Evolutionary conservation across 2,329 filamentous ascomycete species (phyloP), one percentile per base, ranked within the genome.

Genomic region (Aspergillus transmontanensis): DNA sequence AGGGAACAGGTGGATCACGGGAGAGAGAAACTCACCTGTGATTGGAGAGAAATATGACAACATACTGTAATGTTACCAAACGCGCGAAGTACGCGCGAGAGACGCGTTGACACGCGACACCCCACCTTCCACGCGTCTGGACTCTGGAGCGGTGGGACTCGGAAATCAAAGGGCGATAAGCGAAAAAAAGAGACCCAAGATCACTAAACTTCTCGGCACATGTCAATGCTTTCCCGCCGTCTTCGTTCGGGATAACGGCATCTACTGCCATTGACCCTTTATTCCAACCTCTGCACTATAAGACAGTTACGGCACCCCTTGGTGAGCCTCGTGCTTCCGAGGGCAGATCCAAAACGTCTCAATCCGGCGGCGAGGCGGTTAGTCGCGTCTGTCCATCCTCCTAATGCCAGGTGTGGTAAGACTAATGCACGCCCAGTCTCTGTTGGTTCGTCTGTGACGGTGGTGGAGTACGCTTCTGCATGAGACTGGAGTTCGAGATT

Each of bases 371-470:
- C 45, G 54, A 59, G 61, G 56, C 57, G 60, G 51, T 58, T 62
- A 55, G 60, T 60, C 51, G 51, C 46, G 57, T 58, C 34, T 53
- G 21, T 56, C 51, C 56, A 55, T 55, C 45, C 23, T 58, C 53
- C 39, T 36, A 51, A 57, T 58, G 57, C 54, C 48, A 36, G 43
- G 51, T 51, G 61, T 61, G 55, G 53, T 54, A 56, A 28, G 46
- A 61, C 67, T 69, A 68, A 70, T 70, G 68, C 68, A 70, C 32
- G 67, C 62, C 66, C 63, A 66, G 63, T 60, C 64, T 66, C 57
- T 63, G 57, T 57, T 61, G 63, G 63, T 67, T 67, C 61, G 61
- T 63, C 54, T 43, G 46, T 55, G 55, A 59, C 58, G 50, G 45
- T 16, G 53, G 66, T 68, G 67, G 64, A 65, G 66, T 61, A 63